Conservation (phyloP, 495 filamentous ascomycete species). For the Peziza echinospora region DNA sequence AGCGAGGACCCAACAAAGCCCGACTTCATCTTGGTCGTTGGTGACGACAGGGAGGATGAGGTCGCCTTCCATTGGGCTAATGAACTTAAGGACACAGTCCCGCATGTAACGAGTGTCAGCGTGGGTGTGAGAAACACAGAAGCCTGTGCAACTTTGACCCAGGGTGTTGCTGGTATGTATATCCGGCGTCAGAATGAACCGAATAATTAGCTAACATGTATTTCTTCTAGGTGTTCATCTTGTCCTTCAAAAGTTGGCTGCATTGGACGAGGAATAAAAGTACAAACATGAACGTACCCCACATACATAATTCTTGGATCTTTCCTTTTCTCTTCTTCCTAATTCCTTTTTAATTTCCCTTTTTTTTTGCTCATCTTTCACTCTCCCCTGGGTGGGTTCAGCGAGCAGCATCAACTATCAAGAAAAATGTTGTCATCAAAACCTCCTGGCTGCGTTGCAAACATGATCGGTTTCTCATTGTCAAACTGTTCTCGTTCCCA, state of each 20-base stretch:
- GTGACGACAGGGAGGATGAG: conserved; percentile 80
- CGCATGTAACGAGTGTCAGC: conserved; percentile 58
- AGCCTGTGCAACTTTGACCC: conserved; percentile 61
- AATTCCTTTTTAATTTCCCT: too few relatives aligned
- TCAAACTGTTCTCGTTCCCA: too few relatives aligned
- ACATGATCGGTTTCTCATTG: too few relatives aligned
- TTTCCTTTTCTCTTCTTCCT: too few relatives aligned
- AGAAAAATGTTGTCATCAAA: too few relatives aligned
- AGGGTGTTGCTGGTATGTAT: conserved; percentile 58
- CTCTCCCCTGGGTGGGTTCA: too few relatives aligned
- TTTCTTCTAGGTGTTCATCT: conserved; percentile 24
- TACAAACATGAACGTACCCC: too few relatives aligned
- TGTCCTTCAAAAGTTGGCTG: conserved; percentile 26
- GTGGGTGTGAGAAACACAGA: conserved; percentile 71
- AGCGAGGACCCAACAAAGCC: conserved; percentile 25
- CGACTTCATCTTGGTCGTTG: conserved; percentile 69
- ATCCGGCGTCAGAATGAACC: not conserved
- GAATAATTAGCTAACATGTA: conserved; percentile 15
- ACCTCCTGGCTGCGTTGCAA: too few relatives aligned
- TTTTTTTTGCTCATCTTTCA: too few relatives aligned
- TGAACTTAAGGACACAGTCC: conserved; percentile 35
- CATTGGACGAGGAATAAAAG: too few relatives aligned
- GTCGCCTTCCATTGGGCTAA: conserved; percentile 88
- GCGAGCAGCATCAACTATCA: too few relatives aligned
- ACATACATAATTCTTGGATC: too few relatives aligned